Evolutionary conservation across 352 stramenopile genomes (phyloP), one percentile per base, ranked within the genome.

Genomic region (Discostella stelligera): DNA sequence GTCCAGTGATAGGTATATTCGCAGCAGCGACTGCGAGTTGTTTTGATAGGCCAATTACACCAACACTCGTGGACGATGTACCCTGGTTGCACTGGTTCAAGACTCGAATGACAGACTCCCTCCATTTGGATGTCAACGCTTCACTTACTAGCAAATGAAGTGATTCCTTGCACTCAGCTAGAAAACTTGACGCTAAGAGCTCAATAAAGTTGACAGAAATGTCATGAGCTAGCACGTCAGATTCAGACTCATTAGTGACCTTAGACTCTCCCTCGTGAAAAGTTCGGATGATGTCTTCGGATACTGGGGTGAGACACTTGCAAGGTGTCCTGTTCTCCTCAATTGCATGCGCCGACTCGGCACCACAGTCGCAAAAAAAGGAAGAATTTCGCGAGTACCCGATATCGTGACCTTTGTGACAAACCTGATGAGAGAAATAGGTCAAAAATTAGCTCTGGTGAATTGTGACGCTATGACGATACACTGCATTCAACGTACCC

Each of bases 361-460:
- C 89, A 3, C 90, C 93, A 83, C 93, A 96, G 79, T 96, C 93
- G 68, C 93, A 96, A 70, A 96, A 96, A 72, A 96, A 96, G 11
- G 80, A 91, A 46, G 77, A 91, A 64, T 88, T 89, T 37, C 92
- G 72, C 30, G 89, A 92, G 62, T 96, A 96, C 11, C 80, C 80
- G 25, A 96, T 89, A 54, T 94, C 90, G 75, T 96, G 91, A 13
- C 87, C 91, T 50, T 85, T 71, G 69, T 95, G 90, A 72, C 70
- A 71, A 44, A 44, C 11, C 37, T 44, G 37, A 44, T 14, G 37
- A 14, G 13, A 13, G 1, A 14, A 44, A 44, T 13, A 10, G 37
- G n/a, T n/a, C n/a, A n/a, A 21, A 27, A 27, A 21, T 78, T 87
- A 49, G 60, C 25, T 64, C 5, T 5, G 27, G 27, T 32, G 27